Evolutionary conservation across 1,139 yeast species (phyloP), one percentile per base, ranked within the genome.

Genomic region (Suhomyces panamericanus): DNA sequence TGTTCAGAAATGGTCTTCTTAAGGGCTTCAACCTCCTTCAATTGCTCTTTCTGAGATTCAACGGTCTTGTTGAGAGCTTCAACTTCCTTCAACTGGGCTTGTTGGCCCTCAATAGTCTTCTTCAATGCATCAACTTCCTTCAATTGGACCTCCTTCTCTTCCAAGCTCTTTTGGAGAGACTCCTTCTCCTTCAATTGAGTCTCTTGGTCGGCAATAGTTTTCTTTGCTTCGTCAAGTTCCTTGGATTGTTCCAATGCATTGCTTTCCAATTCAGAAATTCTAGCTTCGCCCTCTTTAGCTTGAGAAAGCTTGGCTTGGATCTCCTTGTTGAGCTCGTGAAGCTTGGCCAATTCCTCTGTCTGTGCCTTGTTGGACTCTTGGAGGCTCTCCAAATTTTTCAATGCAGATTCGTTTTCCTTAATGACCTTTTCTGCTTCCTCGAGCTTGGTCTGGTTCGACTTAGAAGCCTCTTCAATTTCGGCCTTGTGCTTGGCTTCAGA

Each of bases 271-370:
- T 30, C 32, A 17, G 13, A 9, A 13, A 30, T 30, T 30, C 24
- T 35, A 13, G 32, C 38, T 27, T 26, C 12, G 28, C 8, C 36
- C 29, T 20, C 9, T 20, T 20, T 7, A 6, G 24, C 24, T 2
- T 20, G 24, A 2, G 24, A 5, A 7, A 34, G 14, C 17, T 34
- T 34, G 12, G 28, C 36, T 35, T 41, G 24, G 32, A 16, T 32
- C 39, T 34, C 46, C 42, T 22, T 14, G 15, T 32, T 15, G 17
- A 35, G 14, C 27, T 27, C 20, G 30, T 35, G 31, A 12, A 26
- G 24, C 28, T 34, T 26, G n/a, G 29, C 29, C 29, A 26, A 26
- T 26, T 33, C 35, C 8, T 28, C 24, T 11, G 31, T 28, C 8
- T 29, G 34, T 26, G 39, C 11, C 15, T 27, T 24, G 10, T 31